These are phyloP conservation scores for Dalbergia cultrata DNA, from an alignment of 306 rosid genomes.

Conservation along the genomic window DNA sequence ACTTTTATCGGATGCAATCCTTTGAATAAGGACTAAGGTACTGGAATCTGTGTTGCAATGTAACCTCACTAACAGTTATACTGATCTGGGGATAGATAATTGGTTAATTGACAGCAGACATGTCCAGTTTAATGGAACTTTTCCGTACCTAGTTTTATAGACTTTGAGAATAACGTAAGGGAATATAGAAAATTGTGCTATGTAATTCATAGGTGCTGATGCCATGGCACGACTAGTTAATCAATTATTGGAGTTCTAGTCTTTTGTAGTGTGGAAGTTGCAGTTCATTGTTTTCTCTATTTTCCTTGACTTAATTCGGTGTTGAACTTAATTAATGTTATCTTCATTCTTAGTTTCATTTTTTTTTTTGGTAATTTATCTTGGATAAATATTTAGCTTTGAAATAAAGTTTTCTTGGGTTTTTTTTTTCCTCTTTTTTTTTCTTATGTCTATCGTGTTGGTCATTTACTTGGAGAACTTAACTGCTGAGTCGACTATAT, in stretches of 20 bases:
- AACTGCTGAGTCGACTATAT: too few relatives aligned
- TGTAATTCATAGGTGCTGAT: neutral
- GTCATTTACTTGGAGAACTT: too few relatives aligned
- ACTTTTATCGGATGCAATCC: neutral
- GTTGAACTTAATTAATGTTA: too few relatives aligned
- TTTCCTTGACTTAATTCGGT: too few relatives aligned
- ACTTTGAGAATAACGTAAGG: neutral
- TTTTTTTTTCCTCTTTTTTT: too few relatives aligned
- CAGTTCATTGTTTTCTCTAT: too few relatives aligned
- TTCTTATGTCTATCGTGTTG: too few relatives aligned
- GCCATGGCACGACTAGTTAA: too few relatives aligned
- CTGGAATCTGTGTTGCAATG: neutral
- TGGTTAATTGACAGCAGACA: neutral
- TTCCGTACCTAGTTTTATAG: neutral
- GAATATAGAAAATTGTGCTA: neutral
- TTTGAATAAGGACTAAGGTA: neutral
- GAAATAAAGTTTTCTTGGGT: neutral
- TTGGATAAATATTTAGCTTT: neutral
- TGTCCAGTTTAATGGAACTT: neutral
- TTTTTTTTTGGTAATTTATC: neutral
- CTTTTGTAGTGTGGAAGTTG: too few relatives aligned
- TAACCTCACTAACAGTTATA: neutral
- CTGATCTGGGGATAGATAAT: neutral
- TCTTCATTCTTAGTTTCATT: too few relatives aligned
- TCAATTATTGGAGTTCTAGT: too few relatives aligned